A percentile compares a stretch with the other conserved stretches of the same genome.
Conservation (phyloP, 768 basidiomycete genomes). For the Rhodotorula diobovata region DNA sequence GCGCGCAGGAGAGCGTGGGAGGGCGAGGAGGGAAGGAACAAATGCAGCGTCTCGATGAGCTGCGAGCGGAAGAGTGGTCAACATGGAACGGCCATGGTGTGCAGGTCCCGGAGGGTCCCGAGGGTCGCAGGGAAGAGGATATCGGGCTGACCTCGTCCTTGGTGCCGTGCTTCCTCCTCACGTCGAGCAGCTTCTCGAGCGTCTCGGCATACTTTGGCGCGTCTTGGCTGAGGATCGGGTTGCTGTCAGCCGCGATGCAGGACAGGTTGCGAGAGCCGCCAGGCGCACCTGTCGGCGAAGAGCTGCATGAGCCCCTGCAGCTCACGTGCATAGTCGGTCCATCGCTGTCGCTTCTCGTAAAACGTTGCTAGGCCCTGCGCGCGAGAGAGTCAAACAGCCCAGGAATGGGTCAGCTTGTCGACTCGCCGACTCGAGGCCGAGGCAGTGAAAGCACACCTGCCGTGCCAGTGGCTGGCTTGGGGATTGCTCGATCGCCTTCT, state of each 20-base stretch:
- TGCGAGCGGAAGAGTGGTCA: slow-evolving; percentile 44
- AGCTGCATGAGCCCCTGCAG: slow-evolving; percentile 60
- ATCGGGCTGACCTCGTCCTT: slow-evolving; percentile 56
- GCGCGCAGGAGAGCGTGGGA: slow-evolving; percentile 60
- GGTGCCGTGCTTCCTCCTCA: slow-evolving; percentile 61
- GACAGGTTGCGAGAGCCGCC: not conserved
- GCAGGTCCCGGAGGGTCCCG: no score
- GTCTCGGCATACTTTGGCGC: slow-evolving; percentile 71
- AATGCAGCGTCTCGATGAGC: slow-evolving; percentile 63
- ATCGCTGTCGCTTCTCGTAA: slow-evolving; percentile 62
- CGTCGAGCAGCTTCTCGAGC: slow-evolving; percentile 68
- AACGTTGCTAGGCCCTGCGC: slow-evolving; percentile 67
- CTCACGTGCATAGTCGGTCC: slow-evolving; percentile 58
- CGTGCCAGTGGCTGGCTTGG: slow-evolving; percentile 65
- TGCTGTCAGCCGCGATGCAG: not conserved
- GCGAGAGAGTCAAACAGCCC: not conserved
- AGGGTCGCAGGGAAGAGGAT: not conserved
- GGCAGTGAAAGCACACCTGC: not conserved
- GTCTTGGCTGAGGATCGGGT: slow-evolving; percentile 57
- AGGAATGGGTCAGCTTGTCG: not conserved
- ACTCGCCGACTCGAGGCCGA: not conserved
- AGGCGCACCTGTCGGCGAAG: slow-evolving; percentile 59
- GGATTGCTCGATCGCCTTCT: slow-evolving; percentile 66
- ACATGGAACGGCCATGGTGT: no score
- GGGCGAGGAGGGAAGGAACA: slow-evolving; percentile 70